Percentiles rank a stretch among this genome's conserved stretches.
Conservation (phyloP, 1,284 basidiomycete genomes). For the Acaromyces ingoldii region DNA sequence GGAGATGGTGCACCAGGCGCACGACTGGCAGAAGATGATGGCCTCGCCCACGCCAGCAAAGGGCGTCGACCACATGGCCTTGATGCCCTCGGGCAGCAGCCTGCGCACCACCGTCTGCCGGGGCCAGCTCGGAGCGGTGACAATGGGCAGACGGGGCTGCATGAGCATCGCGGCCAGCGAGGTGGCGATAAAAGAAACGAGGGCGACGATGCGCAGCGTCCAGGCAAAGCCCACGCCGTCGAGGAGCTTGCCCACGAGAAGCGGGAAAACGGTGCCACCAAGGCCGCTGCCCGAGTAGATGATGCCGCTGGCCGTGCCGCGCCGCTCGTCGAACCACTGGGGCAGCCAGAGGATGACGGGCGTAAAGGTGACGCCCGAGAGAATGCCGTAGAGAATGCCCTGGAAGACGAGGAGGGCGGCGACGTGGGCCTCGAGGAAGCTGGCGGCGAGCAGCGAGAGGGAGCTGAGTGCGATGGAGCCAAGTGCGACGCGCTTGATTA, state of each 20-base stretch:
- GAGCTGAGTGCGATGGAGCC: conserved; percentile 13
- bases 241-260: conserved; percentile 24
- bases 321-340: conserved; percentile 29
- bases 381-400: conserved; percentile 27
- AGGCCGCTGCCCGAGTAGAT: conserved; percentile 30
- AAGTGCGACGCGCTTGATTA: conserved; percentile 22
- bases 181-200: conserved; percentile 20
- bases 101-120: conserved; percentile 14
- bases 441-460: conserved; percentile 27
- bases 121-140: conserved; percentile 3
- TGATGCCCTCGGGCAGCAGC: conserved; percentile 6
- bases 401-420: conserved; percentile 28
- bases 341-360: conserved; percentile 33
- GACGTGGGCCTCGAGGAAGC: conserved; percentile 25
- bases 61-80: not conserved
- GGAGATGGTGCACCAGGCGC: conserved; percentile 29
- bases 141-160: conserved; percentile 7
- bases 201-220: conserved; percentile 27
- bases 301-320: conserved; percentile 31
- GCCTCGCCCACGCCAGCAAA: conserved; percentile 5
- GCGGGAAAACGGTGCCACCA: conserved; percentile 36
- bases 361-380: conserved; percentile 27
- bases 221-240: conserved; percentile 26
- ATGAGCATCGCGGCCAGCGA: conserved; percentile 17
- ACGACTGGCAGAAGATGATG: conserved; percentile 20